These are phyloP conservation scores for Perilla frutescens DNA, from an alignment of 257 asterid genomes.

Conservation along the genomic window DNA sequence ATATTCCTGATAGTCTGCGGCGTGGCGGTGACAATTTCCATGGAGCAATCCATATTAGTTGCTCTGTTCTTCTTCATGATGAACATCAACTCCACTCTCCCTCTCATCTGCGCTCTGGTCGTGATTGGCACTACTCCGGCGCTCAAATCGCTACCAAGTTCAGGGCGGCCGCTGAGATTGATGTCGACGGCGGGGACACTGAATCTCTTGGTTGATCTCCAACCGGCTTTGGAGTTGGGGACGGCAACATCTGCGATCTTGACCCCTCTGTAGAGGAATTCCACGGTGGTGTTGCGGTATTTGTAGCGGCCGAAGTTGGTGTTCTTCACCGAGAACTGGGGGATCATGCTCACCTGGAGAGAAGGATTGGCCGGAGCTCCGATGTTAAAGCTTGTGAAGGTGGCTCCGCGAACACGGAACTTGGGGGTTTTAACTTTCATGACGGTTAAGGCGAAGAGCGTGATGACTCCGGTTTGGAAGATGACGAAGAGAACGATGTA, in stretches of 20 bases:
- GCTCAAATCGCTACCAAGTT: slow-evolving; percentile 31
- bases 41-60: slow-evolving; percentile 45
- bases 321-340: slow-evolving; percentile 48
- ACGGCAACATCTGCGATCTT: slow-evolving; percentile 40
- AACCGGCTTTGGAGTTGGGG: slow-evolving; percentile 28
- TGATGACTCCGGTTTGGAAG: slow-evolving; percentile 42
- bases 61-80: slow-evolving; percentile 50
- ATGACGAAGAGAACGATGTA: slow-evolving; percentile 40
- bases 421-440: slow-evolving; percentile 47
- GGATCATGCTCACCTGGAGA: slow-evolving; percentile 35
- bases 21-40: slow-evolving; percentile 28
- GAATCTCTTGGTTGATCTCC: slow-evolving; percentile 40
- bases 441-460: slow-evolving; percentile 40
- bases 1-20: slow-evolving; percentile 26
- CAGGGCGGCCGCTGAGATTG: slow-evolving; percentile 18
- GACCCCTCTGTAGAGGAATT: slow-evolving; percentile 32
- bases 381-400: slow-evolving; percentile 19
- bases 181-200: slow-evolving; percentile 27
- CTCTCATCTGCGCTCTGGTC: slow-evolving; percentile 40
- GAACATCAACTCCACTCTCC: slow-evolving; percentile 45
- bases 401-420: slow-evolving; percentile 37
- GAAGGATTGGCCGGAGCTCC: slow-evolving; percentile 21
- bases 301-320: slow-evolving; percentile 49
- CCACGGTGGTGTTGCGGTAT: slow-evolving; percentile 36
- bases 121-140: slow-evolving; percentile 40